A percentile compares a stretch with the other conserved stretches of the same genome.
These are phyloP conservation scores for Gypsophila paniculata DNA, from an alignment of 179 eudicot genomes.

Conservation along the genomic window DNA sequence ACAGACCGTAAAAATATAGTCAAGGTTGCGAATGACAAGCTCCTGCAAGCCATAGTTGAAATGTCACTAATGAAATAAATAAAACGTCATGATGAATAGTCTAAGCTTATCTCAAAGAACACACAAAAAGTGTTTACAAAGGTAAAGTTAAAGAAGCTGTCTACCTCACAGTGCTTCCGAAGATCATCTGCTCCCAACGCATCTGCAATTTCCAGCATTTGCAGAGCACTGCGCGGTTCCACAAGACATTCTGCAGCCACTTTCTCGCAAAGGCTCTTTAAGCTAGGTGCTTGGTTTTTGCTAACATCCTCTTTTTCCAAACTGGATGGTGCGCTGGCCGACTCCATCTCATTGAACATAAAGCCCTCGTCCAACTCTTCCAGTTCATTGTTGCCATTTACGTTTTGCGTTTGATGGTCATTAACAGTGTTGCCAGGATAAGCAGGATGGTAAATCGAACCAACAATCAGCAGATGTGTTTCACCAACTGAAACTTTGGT, in stretches of 20 bases:
- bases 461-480: conserved; percentile 74
- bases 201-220: conserved; percentile 89
- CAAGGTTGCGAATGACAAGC: conserved; percentile 77
- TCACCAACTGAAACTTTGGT: conserved; percentile 87
- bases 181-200: conserved; percentile 78
- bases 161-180: conserved; percentile 85
- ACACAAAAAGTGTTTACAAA: not conserved
- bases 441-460: conserved; percentile 81
- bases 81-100: not conserved
- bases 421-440: conserved; percentile 35
- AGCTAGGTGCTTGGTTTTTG: conserved; percentile 47
- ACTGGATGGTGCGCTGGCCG: conserved; percentile 24
- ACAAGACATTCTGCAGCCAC: conserved; percentile 73
- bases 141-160: not conserved
- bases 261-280: conserved; percentile 89
- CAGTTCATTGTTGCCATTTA: conserved; percentile 33
- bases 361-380: conserved; percentile 71
- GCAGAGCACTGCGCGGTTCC: conserved; percentile 83
- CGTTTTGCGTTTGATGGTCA: conserved; percentile 29
- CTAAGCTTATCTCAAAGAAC: not conserved
- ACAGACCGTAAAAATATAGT: conserved; percentile 67
- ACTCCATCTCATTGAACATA: conserved; percentile 50
- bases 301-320: conserved; percentile 30
- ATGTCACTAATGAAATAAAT: no score
- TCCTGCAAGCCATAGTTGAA: conserved; percentile 53